Conservation (phyloP, 495 filamentous ascomycete genomes). For the Podospora pseudopauciseta region DNA sequence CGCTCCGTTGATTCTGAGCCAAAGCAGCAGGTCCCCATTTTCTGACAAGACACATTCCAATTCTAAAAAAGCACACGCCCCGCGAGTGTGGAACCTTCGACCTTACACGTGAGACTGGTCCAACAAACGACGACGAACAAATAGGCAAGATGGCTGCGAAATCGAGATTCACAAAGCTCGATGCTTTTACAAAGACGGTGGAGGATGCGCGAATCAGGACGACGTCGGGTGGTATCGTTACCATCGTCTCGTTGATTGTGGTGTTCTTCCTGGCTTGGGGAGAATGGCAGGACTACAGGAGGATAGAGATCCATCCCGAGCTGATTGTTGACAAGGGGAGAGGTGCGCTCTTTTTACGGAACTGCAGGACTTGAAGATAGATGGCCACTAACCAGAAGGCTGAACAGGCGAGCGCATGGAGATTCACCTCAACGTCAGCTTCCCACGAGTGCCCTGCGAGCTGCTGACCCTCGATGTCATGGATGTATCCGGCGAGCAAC, state of each 20-base stretch:
- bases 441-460: conserved; percentile 91
- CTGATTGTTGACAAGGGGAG: conserved; percentile 93
- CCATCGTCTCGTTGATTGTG: conserved; percentile 80
- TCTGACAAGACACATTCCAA: not conserved
- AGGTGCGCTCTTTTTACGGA: conserved; percentile 51
- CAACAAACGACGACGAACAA: conserved; percentile 10
- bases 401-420: conserved; percentile 88
- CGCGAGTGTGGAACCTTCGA: conserved; percentile 11
- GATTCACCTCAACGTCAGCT: conserved; percentile 96
- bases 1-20: conserved; percentile 11
- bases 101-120: conserved; percentile 1
- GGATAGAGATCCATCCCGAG: conserved; percentile 83
- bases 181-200: conserved; percentile 98
- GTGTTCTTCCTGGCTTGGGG: conserved; percentile 87
- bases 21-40: not conserved
- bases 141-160: conserved; percentile 54
- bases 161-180: conserved; percentile 90
- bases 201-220: conserved; percentile 96
- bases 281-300: conserved; percentile 91
- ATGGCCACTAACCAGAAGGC: conserved; percentile 12
- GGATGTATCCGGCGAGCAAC: conserved; percentile 96
- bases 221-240: conserved; percentile 94
- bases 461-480: conserved; percentile 95
- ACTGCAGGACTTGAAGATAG: not conserved
- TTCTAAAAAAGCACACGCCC: not conserved